Base-by-base conservation (phyloP, 164 flowering plant species). In the Kingdonia uniflora region DNA sequence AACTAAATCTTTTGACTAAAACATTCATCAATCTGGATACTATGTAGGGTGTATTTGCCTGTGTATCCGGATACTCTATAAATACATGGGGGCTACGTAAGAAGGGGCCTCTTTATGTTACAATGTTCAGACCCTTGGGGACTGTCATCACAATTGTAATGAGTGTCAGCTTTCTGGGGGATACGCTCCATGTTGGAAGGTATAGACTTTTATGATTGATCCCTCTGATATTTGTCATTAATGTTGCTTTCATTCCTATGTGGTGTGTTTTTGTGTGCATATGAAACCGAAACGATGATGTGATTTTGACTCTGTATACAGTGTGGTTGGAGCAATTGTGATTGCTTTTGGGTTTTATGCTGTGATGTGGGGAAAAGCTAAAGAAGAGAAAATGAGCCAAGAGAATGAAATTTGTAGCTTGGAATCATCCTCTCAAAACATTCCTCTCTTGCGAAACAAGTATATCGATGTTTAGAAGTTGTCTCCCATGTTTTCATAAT, bases 111-210 rank as follows among this genome's bases (percentile, higher is more conserved):
- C 50, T 73, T 6, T 81, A 61, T 57, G 71, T 74, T 2, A 65
- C 77, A 17, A 56, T 77, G 65, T 81, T 75, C 70, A 68, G 40
- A 60, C 84, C 87, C 2, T 25, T 73, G 41, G 64, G 71, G 1
- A 72, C 77, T 24, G 76, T 46, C 16, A 54, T 81, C 60, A 80
- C 84, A 8, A 74, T 66, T 3, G 25, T 43, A 3, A 24, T 81
- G 65, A 62, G 73, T 17, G 61, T 67, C 49, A 41, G 54, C 2
- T 76, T 79, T 55, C 74, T 81, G 38, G 78, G 80, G 1, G 74
- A 74, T 14, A 59, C 64, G 17, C 77, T 81, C 22, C 59, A 70
- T 62, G 57, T 75, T 37, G 88, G 82, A 50, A 72, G 88, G 82
- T 79, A n/a, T n/a, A n/a, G n/a, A n/a, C n/a, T n/a, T n/a, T n/a